Base-by-base conservation (phyloP, 2,329 filamentous ascomycete species). In the Alternaria consortialis region DNA sequence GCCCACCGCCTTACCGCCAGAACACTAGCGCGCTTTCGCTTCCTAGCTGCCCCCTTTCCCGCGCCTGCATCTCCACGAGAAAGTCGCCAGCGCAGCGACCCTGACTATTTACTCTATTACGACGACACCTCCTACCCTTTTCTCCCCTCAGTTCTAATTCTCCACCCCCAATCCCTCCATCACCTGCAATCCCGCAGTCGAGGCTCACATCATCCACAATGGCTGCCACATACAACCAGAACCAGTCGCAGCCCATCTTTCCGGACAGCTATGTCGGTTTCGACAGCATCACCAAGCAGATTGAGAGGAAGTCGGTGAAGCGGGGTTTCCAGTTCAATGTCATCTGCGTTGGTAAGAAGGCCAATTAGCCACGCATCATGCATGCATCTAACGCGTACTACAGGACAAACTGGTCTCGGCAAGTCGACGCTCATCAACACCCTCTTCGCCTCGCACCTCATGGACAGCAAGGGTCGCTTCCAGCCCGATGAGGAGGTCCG, bases 281-380 rank as follows among this genome's bases (percentile, higher is more conserved):
- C 86, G 95, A 99, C 86, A 97, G 93, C 86, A 99, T 99, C 87
- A 99, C 95, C 75, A 93, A 91, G 73, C 95, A 99, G 87, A 99
- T 99, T 76, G 95, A 99, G 90, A 91, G 92, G 85, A 99, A 99
- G 91, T 91, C 98, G 80, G 83, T 99, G 85, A 99, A 99, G 88
- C 93, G 95, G 84, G 95, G 95, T 76, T 99, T 99, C 84, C 95
- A 99, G 84, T 99, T 99, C 89, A 99, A 99, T 82, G 91, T 98
- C 79, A 98, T 98, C 83, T 97, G 94, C 81, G 95, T 98, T 81
- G 95, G 95, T 98, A 87, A 81, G 94, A 20, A 20, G 20, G 20
- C 20, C 20, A 20, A 20, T 20, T 23, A 8, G 20, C n/a, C 9
- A 20, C 20, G 20, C 55, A n/a, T 48, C 20, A 15, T 37, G 29